Evolutionary conservation across 2,329 filamentous ascomycete species (phyloP).

Genomic region (Colletotrichum melonis): DNA sequence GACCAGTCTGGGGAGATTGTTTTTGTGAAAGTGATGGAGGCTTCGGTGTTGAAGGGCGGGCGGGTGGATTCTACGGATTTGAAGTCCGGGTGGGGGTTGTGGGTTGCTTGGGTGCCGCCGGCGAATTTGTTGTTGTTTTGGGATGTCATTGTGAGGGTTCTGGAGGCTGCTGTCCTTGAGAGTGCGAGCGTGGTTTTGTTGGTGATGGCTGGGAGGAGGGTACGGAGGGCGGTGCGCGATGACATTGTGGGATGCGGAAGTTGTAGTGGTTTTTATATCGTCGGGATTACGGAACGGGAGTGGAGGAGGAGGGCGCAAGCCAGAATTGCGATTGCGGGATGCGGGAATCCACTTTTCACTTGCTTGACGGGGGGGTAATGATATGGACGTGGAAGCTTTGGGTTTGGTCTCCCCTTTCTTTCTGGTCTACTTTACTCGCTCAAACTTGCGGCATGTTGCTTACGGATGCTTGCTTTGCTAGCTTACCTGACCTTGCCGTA

Average conservation of each 20-base stretch:
- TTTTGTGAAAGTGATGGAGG: conserved; percentile 68
- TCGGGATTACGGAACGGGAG: conserved; percentile 16
- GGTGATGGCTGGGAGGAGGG: no score
- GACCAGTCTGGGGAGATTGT: conserved; percentile 75
- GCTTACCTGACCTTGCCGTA: neutral
- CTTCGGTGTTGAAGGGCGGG: conserved; percentile 65
- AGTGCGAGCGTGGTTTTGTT: neutral
- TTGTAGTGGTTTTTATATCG: neutral
- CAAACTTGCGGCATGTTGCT: conserved; percentile 6
- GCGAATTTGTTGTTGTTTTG: conserved; percentile 4
- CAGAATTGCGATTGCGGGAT: conserved; percentile 11
- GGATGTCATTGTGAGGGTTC: conserved; percentile 11
- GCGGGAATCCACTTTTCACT: conserved; percentile 14
- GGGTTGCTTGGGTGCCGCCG: conserved; percentile 49
- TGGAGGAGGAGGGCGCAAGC: neutral
- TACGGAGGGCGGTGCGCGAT: neutral
- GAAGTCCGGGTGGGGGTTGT: conserved; percentile 81
- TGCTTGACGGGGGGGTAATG: neutral
- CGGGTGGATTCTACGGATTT: conserved; percentile 76
- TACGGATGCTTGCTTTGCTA: conserved; percentile 12
- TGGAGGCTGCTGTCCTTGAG: no score
- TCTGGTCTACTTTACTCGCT: neutral
- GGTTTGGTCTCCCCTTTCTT: neutral
- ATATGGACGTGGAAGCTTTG: neutral
- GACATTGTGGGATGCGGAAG: neutral